Evolutionary conservation across 306 rosid species (phyloP), one percentile per base, ranked within the genome.

Genomic region (Arachis hypogaea): DNA sequence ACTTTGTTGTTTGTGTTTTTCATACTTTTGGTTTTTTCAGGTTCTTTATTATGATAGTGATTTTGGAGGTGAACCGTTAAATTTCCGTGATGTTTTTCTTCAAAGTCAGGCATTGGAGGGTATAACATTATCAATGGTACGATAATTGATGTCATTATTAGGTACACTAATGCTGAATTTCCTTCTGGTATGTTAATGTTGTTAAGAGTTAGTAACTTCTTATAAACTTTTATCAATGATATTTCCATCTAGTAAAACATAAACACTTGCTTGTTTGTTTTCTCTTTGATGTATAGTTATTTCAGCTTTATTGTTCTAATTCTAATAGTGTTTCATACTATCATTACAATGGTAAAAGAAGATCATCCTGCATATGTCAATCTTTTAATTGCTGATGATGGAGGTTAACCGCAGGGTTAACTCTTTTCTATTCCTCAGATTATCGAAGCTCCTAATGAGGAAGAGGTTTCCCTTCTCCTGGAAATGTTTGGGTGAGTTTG

Each of bases 31-130:
- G 7, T 41, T 63, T 69, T 76, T 54, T 74, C 83, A 95, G 99
- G 88, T 87, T 81, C 84, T 92, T 71, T 95, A 95, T 77, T 84
- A 85, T 4, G 99, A 95, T 64, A 56, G 93, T 73, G 99, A 95
- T 67, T 73, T 77, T 84, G 93, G 90, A 11, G 99, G 98, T 29
- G 92, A 85, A 71, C 99, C 98, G 16, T 72, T 95, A 82, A 95
- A 85, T 75, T 95, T 95, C 47, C 91, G 83, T 16, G 96, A 92
- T 42, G 93, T 95, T 76, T 95, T 95, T 80, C 97, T 95, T 83
- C 96, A 71, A 80, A 92, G 99, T 81, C 99, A 95, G 82, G 99
- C 98, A 68, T 79, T 92, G 82, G 99, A 95, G 86, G 98, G 97
- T 62, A 90, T 95, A 63, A 69, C 92, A 58, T 59, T 95, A 79